Base-by-base conservation (phyloP, 2,329 filamentous ascomycete species). In the Cylindrodendrum hubeiense region DNA sequence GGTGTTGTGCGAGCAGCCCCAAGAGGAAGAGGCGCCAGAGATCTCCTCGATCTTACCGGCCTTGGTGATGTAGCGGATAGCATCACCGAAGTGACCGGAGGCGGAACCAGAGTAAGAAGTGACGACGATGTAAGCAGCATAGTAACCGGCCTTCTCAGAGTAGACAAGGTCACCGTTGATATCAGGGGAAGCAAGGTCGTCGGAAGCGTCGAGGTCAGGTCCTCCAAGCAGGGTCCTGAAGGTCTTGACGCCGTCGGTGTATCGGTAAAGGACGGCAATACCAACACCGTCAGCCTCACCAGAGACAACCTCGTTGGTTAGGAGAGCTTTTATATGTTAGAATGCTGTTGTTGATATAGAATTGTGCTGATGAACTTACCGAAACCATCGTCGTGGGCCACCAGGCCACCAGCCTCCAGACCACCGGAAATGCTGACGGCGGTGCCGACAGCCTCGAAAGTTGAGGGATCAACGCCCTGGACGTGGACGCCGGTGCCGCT, bases 1-100 rank as follows among this genome's bases (percentile, higher is more conserved):
- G 1, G 87, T 90, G 78, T 90, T 90, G 81, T 90, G 87, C 6
- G 84, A 87, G 80, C 88, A 90, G 19, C 88, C 88, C 83, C 87
- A 90, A 15, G 82, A 80, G 60, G 84, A 87, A 46, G 83, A 84
- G 3, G 87, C 86, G 1, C 86, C 87, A 2, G 75, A 52, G 64
- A 89, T 88, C 12, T 76, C 79, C 68, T 85, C 77, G 4, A 89
- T 76, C 8, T 79, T 82, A 13, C 88, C 88, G 19, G 80, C 78
- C 37, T 88, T 83, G 59, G 80, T 85, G 60, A 82, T 60, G 68
- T 82, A 82, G 59, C 80, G 79, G 60, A 82, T 79, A 50, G 80
- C 79, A 57, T 90, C 88, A 26, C 88, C 88, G 52, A 82, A 90
- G 76, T 90, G 88, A 39, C 88, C 88, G 4, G 78, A 69, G 3